Conservation (phyloP, 1,139 yeast species). For the Yamadazyma aaseri region DNA sequence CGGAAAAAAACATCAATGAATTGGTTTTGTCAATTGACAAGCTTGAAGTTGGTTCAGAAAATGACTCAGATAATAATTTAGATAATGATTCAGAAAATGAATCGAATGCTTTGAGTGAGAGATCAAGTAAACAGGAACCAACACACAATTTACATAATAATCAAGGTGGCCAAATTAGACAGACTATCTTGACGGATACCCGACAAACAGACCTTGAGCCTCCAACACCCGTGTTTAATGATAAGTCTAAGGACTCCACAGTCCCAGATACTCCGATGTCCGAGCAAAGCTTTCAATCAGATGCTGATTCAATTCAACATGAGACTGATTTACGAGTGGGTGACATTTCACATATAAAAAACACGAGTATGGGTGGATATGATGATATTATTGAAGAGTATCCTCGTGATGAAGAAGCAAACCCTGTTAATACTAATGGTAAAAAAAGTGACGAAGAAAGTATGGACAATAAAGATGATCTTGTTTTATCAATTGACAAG, state of each 20-base stretch:
- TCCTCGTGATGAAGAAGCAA: conserved; percentile 1
- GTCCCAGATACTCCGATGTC: conserved; percentile 33
- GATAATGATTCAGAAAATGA: conserved; percentile 2
- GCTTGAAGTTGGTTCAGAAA: conserved; percentile 19
- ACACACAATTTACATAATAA: conserved; percentile 2
- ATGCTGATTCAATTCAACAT: conserved; percentile 37
- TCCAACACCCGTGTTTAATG: conserved; percentile 30
- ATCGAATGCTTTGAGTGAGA: neutral
- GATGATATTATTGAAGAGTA: conserved; percentile 9
- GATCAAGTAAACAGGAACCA: neutral
- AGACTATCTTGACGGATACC: neutral
- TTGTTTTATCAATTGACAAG: conserved; percentile 18
- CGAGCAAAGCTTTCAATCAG: conserved; percentile 35
- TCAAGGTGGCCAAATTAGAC: conserved; percentile 1
- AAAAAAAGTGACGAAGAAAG: neutral
- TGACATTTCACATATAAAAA: conserved; percentile 1
- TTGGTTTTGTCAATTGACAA: conserved; percentile 40
- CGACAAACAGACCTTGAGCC: conserved; percentile 20
- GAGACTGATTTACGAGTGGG: conserved; percentile 28
- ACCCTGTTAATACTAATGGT: neutral
- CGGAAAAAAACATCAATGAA: conserved; percentile 5
- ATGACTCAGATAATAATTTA: conserved; percentile 11
- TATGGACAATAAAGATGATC: conserved; percentile 2
- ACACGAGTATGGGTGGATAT: conserved; percentile 6
- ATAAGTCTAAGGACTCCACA: neutral